A percentile compares a stretch with the other conserved stretches of the same genome.
Evolutionary conservation across 768 basidiomycete species (phyloP).

Genomic region (Pleurotus cornucopiae): DNA sequence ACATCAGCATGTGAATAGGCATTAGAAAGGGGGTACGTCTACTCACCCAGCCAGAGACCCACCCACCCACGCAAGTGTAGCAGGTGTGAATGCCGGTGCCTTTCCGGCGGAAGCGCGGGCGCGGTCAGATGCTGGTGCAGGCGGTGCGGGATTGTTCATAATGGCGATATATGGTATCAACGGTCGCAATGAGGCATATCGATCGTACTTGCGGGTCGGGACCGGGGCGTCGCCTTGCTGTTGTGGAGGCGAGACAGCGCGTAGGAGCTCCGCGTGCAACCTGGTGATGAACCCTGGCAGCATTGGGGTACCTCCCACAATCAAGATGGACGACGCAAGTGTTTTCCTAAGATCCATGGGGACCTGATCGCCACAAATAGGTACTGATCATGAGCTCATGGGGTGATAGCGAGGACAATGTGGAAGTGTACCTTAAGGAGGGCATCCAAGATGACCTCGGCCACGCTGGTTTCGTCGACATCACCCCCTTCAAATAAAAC

Average conservation of each 20-base stretch:
- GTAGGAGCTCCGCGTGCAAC: slow-evolving; percentile 73
- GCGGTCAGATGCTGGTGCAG: slow-evolving; percentile 41
- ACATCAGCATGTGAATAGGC: slow-evolving; percentile 6
- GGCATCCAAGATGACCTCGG: slow-evolving; percentile 75
- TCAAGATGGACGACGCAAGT: slow-evolving; percentile 78
- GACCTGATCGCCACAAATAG: slow-evolving; percentile 41
- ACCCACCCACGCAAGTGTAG: slow-evolving; percentile 86
- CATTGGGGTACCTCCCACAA: slow-evolving; percentile 88
- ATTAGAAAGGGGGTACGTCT: background rate
- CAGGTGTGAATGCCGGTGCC: slow-evolving; percentile 84
- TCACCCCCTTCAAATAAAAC: slow-evolving; percentile 88
- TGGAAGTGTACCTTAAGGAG: slow-evolving; percentile 65
- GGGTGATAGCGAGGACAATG: background rate
- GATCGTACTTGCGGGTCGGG: slow-evolving; percentile 57
- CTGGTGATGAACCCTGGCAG: slow-evolving; percentile 91
- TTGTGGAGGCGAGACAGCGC: slow-evolving; percentile 43
- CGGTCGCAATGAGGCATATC: slow-evolving; percentile 68
- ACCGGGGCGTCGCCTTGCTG: slow-evolving; percentile 16
- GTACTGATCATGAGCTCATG: background rate
- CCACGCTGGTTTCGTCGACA: slow-evolving; percentile 81
- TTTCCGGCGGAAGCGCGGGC: slow-evolving; percentile 67
- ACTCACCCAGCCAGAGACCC: slow-evolving; percentile 88
- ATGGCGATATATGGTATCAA: slow-evolving; percentile 74
- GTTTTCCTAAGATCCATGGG: slow-evolving; percentile 88
- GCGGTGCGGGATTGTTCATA: slow-evolving; percentile 77